A percentile compares a stretch with the other conserved stretches of the same genome.
phyloP scores from a whole-genome alignment of 352 stramenopile genomes.

The Phytophthora hybrid region DNA sequence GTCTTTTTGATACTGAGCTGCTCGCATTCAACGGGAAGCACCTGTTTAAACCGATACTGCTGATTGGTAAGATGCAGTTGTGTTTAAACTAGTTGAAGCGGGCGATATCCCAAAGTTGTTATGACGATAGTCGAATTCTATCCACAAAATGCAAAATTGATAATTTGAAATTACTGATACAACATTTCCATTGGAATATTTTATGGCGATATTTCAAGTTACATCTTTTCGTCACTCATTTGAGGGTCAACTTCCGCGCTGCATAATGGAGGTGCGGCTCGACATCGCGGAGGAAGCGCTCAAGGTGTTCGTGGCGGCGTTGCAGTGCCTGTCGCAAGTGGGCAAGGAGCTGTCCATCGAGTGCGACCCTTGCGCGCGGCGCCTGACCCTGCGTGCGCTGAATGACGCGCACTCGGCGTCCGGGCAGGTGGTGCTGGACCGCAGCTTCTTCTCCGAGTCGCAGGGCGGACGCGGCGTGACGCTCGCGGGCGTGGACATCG shows the following conservation, averaged over 20 bases:
- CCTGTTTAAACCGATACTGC: too few species aligned
- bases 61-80: too few species aligned
- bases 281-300: slow-evolving; percentile 83
- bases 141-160: too few species aligned
- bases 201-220: too few species aligned
- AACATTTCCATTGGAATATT: too few species aligned
- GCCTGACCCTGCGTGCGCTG: slow-evolving; percentile 74
- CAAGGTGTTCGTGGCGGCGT: slow-evolving; percentile 77
- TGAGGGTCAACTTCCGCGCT: not conserved
- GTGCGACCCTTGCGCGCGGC: slow-evolving; percentile 50
- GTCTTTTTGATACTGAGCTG: too few species aligned
- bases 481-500: slow-evolving; percentile 30
- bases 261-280: slow-evolving; percentile 71
- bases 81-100: too few species aligned
- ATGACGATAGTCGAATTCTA: too few species aligned
- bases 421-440: slow-evolving; percentile 65
- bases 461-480: slow-evolving; percentile 8
- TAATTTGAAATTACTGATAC: too few species aligned
- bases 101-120: too few species aligned
- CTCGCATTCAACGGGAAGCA: too few species aligned
- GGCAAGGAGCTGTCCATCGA: slow-evolving; percentile 85
- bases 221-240: slow-evolving; percentile 12
- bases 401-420: slow-evolving; percentile 89
- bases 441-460: slow-evolving; percentile 44
- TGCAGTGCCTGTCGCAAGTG: slow-evolving; percentile 82